Evolutionary conservation across 176 grass and related monocot genomes (phyloP), one percentile per base, ranked within the genome.

Genomic region (Secale cereale): DNA sequence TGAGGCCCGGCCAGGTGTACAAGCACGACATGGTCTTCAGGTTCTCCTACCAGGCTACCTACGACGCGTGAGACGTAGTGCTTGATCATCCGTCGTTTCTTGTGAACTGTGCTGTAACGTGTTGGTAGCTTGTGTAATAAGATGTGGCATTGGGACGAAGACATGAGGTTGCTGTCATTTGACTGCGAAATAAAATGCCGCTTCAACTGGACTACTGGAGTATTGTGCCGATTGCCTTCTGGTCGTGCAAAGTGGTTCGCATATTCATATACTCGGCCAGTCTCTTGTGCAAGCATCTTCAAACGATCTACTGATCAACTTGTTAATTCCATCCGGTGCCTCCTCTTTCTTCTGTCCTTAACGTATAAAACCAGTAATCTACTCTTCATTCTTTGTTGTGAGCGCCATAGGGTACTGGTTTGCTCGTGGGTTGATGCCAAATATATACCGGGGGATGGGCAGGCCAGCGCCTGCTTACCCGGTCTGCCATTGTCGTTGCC

Each of bases 11-110:
- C 33, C 12, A 91, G 78, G 78, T 39, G 32, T 97, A 97, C 87
- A 70, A 29, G 28, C 94, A 97, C 71, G 57, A 84, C 69, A 97
- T 97, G 94, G 6, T 92, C 41, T 86, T 85, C 89, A 92, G 84
- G 78, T 94, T 94, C 86, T 92, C 85, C 4, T 85, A 65, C 60
- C 85, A 22, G 86, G 59, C 33, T 9, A 17, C 29, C 30, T n/a
- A 11, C 16, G 73, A 76, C 27, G 45, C 28, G 10, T 76, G 46
- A 75, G 54, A 57, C 52, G 52, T 22, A 16, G 48, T 52, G 16
- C 43, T 3, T 45, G 50, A 32, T 54, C 11, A 11, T 22, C 45
- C 16, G 45, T 31, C 39, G 11, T 48, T 17, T 20, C 26, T 22
- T 54, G 45, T 76, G 27, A 46, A 2, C 45, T 54, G 16, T 50